Percentiles rank a stretch among this genome's conserved stretches.
These are phyloP conservation scores for Amauroascus verrucosus DNA, from an alignment of 2,329 filamentous ascomycete species.

Conservation along the genomic window DNA sequence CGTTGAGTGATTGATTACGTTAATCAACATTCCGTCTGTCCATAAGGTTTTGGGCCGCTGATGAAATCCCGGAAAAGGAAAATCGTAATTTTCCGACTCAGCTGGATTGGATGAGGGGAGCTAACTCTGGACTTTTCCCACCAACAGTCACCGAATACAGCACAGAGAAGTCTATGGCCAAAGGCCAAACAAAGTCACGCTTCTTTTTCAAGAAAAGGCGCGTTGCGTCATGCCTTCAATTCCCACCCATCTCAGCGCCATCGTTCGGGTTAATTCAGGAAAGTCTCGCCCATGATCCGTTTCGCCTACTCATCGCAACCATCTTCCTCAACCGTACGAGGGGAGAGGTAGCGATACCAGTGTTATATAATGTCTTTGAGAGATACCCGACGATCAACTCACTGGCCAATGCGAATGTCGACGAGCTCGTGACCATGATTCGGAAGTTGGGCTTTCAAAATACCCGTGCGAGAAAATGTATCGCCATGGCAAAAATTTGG, in stretches of 20 bases:
- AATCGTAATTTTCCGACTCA: neutral
- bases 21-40: no score
- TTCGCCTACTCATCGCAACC: constrained; percentile 69
- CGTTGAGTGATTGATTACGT: no score
- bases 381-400: constrained; percentile 56
- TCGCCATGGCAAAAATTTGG: constrained; percentile 62
- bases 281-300: constrained; percentile 61
- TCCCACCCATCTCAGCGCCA: constrained; percentile 54
- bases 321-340: constrained; percentile 77
- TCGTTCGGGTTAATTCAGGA: constrained; percentile 78
- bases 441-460: constrained; percentile 60
- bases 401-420: constrained; percentile 49
- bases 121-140: no score
- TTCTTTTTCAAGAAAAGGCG: constrained; percentile 32
- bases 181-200: constrained; percentile 30
- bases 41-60: no score
- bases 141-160: neutral
- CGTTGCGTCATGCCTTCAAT: constrained; percentile 41
- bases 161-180: constrained; percentile 15
- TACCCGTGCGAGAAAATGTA: constrained; percentile 56
- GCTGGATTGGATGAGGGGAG: no score
- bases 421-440: constrained; percentile 54
- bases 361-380: constrained; percentile 58
- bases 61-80: neutral
- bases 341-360: constrained; percentile 63